Evolutionary conservation across 192 early-diverging fungal species (phyloP).

Genomic region (Chytriomyces hyalinus): DNA sequence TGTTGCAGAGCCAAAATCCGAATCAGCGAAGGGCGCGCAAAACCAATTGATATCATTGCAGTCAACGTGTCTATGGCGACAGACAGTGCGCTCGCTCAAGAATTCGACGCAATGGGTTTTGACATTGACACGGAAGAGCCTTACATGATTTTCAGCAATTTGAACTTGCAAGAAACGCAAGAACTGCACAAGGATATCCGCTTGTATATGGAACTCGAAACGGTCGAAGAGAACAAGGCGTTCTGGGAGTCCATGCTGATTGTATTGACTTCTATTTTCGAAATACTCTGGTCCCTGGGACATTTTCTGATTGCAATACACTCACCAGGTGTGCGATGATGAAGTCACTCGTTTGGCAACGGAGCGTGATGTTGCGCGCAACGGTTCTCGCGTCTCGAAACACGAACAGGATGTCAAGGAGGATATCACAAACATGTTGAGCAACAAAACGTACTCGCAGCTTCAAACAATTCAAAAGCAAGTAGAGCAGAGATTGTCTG

Average conservation of each 20-base stretch:
- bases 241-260: slow-evolving; percentile 91
- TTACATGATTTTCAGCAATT: slow-evolving; percentile 75
- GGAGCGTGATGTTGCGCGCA: neutral
- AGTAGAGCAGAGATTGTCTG: slow-evolving; percentile 73
- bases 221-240: slow-evolving; percentile 69
- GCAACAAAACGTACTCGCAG: slow-evolving; percentile 75
- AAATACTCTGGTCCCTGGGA: too few species aligned
- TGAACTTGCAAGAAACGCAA: slow-evolving; percentile 69
- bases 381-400: slow-evolving; percentile 3
- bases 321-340: slow-evolving; percentile 63
- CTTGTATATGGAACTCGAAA: slow-evolving; percentile 86
- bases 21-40: slow-evolving; percentile 82
- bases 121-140: slow-evolving; percentile 92
- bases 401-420: slow-evolving; percentile 40
- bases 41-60: slow-evolving; percentile 91
- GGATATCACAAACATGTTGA: slow-evolving; percentile 74
- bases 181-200: slow-evolving; percentile 88
- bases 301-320: too few species aligned
- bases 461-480: slow-evolving; percentile 75
- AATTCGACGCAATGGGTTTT: slow-evolving; percentile 75
- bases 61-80: slow-evolving; percentile 85
- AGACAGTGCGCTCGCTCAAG: slow-evolving; percentile 65
- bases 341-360: slow-evolving; percentile 46
- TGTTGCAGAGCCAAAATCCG: slow-evolving; percentile 77
- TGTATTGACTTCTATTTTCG: slow-evolving; percentile 14